Percentiles rank a stretch among this genome's conserved stretches.
phyloP scores from a whole-genome alignment of 2,329 filamentous ascomycete species.

The Colletotrichum siamense region DNA sequence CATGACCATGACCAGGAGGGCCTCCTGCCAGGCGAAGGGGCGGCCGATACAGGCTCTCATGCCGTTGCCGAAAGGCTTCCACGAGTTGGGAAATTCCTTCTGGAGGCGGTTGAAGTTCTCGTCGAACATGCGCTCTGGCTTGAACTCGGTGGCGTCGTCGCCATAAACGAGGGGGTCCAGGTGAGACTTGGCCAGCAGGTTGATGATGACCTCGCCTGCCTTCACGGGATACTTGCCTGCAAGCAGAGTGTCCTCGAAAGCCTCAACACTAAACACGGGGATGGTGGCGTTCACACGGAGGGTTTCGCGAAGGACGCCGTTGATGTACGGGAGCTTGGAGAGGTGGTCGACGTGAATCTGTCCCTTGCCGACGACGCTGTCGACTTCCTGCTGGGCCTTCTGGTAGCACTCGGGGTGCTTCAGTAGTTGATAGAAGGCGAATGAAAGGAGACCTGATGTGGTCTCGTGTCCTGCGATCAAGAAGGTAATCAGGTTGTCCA shows the following conservation, averaged over 20 bases:
- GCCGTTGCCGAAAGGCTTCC: conserved; percentile 62
- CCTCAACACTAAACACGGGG: conserved; percentile 31
- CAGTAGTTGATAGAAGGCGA: conserved; percentile 68
- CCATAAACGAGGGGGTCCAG: conserved; percentile 63
- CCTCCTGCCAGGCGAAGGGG: conserved; percentile 61
- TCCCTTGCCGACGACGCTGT: conserved; percentile 64
- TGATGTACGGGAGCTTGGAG: conserved; percentile 66
- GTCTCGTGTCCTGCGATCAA: conserved; percentile 74
- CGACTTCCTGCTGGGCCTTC: conserved; percentile 72
- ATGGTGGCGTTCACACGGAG: conserved; percentile 33
- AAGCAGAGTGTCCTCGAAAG: conserved; percentile 48
- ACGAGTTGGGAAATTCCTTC: conserved; percentile 35
- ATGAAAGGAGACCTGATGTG: conserved; percentile 70
- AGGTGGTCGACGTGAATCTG: conserved; percentile 64
- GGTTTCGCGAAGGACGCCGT: conserved; percentile 66
- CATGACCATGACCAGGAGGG: conserved; percentile 52
- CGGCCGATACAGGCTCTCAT: conserved; percentile 58
- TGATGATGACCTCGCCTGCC: conserved; percentile 46
- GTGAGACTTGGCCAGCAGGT: conserved; percentile 54
- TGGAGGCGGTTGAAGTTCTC: conserved; percentile 47
- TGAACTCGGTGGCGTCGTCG: conserved; percentile 61
- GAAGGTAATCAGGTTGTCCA: conserved; percentile 74
- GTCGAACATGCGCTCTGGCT: conserved; percentile 67
- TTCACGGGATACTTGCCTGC: conserved; percentile 59
- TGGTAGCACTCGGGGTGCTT: conserved; percentile 65